Evolutionary conservation across 192 early-diverging fungal species (phyloP).

Genomic region (Umbelopsis vinacea): DNA sequence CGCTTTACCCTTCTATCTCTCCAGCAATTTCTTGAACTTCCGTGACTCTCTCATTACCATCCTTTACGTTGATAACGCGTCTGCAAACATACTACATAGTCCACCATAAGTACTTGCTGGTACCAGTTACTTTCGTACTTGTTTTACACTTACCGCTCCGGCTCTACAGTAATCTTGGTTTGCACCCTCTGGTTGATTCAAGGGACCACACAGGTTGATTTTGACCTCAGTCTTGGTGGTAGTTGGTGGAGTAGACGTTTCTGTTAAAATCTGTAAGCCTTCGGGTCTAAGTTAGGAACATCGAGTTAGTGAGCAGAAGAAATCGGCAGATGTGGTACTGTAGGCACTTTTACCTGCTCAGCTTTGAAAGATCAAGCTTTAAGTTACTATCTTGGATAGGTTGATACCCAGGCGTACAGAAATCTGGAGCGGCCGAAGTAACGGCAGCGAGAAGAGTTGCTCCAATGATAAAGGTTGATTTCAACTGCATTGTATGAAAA

Average conservation of each 20-base stretch:
- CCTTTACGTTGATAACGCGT: conserved; percentile 22
- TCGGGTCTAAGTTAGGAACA: background rate
- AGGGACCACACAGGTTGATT: conserved; percentile 34
- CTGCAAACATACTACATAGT: conserved; percentile 22
- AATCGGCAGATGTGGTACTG: background rate
- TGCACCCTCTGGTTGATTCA: conserved; percentile 19
- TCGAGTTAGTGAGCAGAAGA: background rate
- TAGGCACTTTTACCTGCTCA: conserved; percentile 29
- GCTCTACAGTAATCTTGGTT: conserved; percentile 25
- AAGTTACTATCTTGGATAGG: conserved; percentile 8
- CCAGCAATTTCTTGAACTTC: conserved; percentile 21
- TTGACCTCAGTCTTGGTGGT: conserved; percentile 9
- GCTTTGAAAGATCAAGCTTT: conserved; percentile 29
- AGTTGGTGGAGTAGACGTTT: conserved; percentile 20
- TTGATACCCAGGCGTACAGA: conserved; percentile 30
- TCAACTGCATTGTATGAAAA: background rate
- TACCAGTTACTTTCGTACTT: background rate
- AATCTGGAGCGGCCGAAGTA: conserved; percentile 22
- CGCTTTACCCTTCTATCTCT: conserved; percentile 13
- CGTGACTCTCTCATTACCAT: conserved; percentile 17
- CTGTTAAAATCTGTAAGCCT: conserved; percentile 17
- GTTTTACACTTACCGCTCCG: conserved; percentile 29
- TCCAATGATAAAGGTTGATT: conserved; percentile 11
- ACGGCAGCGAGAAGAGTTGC: background rate
- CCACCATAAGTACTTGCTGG: background rate